A percentile compares a stretch with the other conserved stretches of the same genome.
These are phyloP conservation scores for Aspergillus glaucus DNA, from an alignment of 2,329 filamentous ascomycete species.

Conservation along the genomic window DNA sequence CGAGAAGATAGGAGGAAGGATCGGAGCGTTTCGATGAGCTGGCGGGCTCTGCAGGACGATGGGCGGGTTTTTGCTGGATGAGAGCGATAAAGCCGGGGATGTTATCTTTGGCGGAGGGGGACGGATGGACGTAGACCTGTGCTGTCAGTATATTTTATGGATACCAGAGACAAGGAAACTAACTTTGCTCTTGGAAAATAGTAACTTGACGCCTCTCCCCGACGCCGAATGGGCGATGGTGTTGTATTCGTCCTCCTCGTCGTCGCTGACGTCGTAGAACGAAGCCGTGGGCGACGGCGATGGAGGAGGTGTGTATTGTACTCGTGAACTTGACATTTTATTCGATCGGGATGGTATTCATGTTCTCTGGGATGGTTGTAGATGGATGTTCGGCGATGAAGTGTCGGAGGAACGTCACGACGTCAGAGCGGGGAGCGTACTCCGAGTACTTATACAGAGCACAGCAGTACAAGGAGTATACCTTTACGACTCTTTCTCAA, in stretches of 20 bases:
- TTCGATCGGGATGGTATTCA: no score
- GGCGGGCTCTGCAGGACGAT: slow-evolving; percentile 15
- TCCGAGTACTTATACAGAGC: no score
- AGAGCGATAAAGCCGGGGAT: slow-evolving; percentile 90
- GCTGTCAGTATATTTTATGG: slow-evolving; percentile 3
- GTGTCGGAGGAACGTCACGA: no score
- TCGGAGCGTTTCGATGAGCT: slow-evolving; percentile 27
- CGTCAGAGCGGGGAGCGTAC: no score
- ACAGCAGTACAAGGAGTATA: no score
- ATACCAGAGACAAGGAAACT: slow-evolving; percentile 12
- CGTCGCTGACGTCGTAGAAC: slow-evolving; percentile 94
- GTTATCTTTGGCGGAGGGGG: slow-evolving; percentile 89
- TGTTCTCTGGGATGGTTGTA: no score
- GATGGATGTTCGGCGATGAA: no score
- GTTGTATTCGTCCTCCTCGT: slow-evolving; percentile 91
- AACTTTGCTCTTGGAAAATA: slow-evolving; percentile 96
- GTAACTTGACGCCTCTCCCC: slow-evolving; percentile 79
- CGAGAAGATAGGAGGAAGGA: slow-evolving; percentile 72
- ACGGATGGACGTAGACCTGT: slow-evolving; percentile 92
- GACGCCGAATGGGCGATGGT: slow-evolving; percentile 76
- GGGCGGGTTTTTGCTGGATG: slow-evolving; percentile 70
- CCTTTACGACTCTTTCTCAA: no score
- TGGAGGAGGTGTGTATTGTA: slow-evolving; percentile 33
- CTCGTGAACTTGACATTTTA: no score
- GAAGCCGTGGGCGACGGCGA: slow-evolving; percentile 71